Evolutionary conservation across 2,329 filamentous ascomycete genomes (phyloP), one percentile per base, ranked within the genome.

Genomic region (Verruconis gallopava): DNA sequence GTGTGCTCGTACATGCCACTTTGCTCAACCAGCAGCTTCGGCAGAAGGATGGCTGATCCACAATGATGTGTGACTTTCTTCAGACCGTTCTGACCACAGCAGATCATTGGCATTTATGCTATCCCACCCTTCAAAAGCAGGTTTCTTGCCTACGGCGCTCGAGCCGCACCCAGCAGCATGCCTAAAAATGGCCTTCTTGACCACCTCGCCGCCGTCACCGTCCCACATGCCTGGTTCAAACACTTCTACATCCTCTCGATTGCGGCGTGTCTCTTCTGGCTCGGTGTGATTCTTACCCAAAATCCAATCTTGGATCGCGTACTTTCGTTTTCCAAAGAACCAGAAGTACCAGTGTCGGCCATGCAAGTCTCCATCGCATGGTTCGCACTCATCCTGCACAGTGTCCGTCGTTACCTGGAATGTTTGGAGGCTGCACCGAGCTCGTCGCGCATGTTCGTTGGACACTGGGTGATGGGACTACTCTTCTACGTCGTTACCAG

Each of bases 221-320:
- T 95, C 25, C 86, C 89, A 17, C 91, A 96, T 62, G 73, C 73
- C 47, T 96, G 84, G 78, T 96, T 96, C 60, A 72, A 71, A 34
- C 82, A 91, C 51, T 96, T 94, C 63, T 96, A 98, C 58, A 55
- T 82, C 41, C 58, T 77, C 25, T 89, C 84, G 3, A 63, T 86
- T 3, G 55, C 65, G 2, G 77, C 75, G 45, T 88, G 84, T 0
- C 53, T 75, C 3, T 81, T 88, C 57, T 95, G 88, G 85, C 73
- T 69, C 0, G 59, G 62, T 49, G 79, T 88, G 58, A 72, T 81
- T 22, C 14, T 20, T 14, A 21, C 35, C 21, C 15, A 40, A 15
- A 20, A 48, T 48, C 15, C 46, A 47, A 12, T 46, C 46, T 15
- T 40, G 48, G 13, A 64, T 68, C n/a, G 9, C 34, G n/a, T 19